Evolutionary conservation across 176 grass and related monocot species (phyloP), one percentile per base, ranked within the genome.

Genomic region (Olyra latifolia): DNA sequence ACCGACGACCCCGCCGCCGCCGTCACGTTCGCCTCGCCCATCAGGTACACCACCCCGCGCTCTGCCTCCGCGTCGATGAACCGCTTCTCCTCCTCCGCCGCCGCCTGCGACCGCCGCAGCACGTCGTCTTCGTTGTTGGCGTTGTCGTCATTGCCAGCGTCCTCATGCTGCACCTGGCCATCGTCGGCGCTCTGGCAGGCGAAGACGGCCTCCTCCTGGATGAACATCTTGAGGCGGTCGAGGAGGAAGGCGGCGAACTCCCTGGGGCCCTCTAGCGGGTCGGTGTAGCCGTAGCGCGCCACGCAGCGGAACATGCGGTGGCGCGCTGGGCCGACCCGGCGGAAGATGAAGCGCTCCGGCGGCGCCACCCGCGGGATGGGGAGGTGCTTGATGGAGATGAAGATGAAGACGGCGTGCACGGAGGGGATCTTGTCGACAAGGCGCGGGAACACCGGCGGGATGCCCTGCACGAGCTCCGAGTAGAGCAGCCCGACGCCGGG

Each of bases 401-500:
- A 80, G 0, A 88, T 69, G 43, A 91, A 41, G 42, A 91, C 74
- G 24, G 85, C 84, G 83, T 94, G 88, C 22, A 94, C 49, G 61
- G 66, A 82, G 4, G 88, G 88, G 54, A 94, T 76, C 61, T 89
- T 94, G 44, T 89, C 71, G 7, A 89, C 64, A 23, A 91, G 84
- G 46, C 84, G 74, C 10, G 69, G 74, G 57, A 94, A 94, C 62
- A 94, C 87, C 2, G 88, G 91, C 24, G 88, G 85, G 41, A 93
- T 28, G 5, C 88, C 91, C 81, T 94, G 91, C 9, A 86, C 91
- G 16, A 94, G 88, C 82, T 94, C 91, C 5, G 91, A 91, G 78
- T 91, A 94, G 30, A 91, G 84, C 53, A 86, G 62, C 0, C 55
- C 91, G 0, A 94, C 57, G 46, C 91, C 91, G 15, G 88, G 85